phyloP scores from a whole-genome alignment of 202 grass and related monocot genomes.

The Eragrostis tef region DNA sequence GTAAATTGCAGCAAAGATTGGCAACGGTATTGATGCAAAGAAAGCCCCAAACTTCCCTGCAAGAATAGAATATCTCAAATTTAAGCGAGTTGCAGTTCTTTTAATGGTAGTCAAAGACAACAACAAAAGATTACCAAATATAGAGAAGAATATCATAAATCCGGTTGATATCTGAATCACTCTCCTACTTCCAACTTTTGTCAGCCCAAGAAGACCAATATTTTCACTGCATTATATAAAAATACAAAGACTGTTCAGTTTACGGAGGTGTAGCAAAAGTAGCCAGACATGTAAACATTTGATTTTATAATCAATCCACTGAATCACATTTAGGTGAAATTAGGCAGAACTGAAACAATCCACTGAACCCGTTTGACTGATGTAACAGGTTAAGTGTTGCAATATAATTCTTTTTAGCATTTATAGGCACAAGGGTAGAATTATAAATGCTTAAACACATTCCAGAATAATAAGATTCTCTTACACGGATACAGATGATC shows the following conservation, averaged over 20 bases:
- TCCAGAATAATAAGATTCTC: conserved; percentile 31
- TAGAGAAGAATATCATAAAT: conserved; percentile 98
- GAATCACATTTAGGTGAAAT: conserved; percentile 7
- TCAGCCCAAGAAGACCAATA: conserved; percentile 85
- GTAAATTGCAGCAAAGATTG: conserved; percentile 89
- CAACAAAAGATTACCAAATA: conserved; percentile 72
- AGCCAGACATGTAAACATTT: not conserved
- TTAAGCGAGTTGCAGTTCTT: conserved; percentile 20
- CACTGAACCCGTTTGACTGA: not conserved
- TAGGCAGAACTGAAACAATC: not conserved
- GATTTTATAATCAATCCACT: conserved; percentile 15
- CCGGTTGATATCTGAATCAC: conserved; percentile 91
- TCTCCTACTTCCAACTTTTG: conserved; percentile 91
- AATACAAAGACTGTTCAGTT: conserved; percentile 22
- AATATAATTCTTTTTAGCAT: not conserved
- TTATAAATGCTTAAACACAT: not conserved
- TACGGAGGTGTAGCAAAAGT: conserved; percentile 16
- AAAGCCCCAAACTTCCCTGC: conserved; percentile 98
- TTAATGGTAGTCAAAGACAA: conserved; percentile 39
- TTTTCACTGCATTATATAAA: conserved; percentile 73
- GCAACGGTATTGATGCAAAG: conserved; percentile 92
- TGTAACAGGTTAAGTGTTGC: not conserved
- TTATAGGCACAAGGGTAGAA: conserved; percentile 1
- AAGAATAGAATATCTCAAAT: conserved; percentile 40
- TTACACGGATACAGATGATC: conserved; percentile 94